A percentile compares a stretch with the other conserved stretches of the same genome.
Evolutionary conservation across 441 rosid species (phyloP).

Genomic region (Pelargonium cotyledonis): DNA sequence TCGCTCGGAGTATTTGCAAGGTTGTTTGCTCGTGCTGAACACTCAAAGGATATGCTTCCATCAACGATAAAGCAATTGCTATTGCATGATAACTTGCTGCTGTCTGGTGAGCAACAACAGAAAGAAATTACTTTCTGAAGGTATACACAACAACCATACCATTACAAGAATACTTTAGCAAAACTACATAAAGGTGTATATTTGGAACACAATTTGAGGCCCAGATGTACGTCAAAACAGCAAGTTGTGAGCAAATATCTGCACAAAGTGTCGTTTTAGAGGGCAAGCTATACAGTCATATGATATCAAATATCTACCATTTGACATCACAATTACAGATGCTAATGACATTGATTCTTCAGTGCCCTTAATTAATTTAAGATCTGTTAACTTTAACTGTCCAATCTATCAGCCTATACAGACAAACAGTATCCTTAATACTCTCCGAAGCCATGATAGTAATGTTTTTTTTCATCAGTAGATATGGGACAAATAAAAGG

Average conservation of each 20-base stretch:
- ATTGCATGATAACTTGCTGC: slow-evolving; percentile 88
- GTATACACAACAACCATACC: no score
- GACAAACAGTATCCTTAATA: not conserved
- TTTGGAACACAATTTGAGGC: no score
- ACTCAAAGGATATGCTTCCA: slow-evolving; percentile 71
- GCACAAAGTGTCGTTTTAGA: no score
- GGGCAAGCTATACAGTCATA: no score
- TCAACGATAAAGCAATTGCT: slow-evolving; percentile 74
- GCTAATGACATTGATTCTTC: not conserved
- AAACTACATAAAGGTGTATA: no score
- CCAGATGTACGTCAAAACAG: no score
- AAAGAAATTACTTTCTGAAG: not conserved
- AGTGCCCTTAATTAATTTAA: not conserved
- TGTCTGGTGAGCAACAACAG: slow-evolving; percentile 36
- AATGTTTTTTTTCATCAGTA: not conserved
- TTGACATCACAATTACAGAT: slow-evolving; percentile 10
- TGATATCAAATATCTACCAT: not conserved
- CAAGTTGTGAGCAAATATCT: no score
- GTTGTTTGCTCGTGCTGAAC: slow-evolving; percentile 85
- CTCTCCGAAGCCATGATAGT: no score
- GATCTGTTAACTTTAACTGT: no score
- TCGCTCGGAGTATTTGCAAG: slow-evolving; percentile 68
- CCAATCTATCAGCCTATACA: no score
- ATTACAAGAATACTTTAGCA: no score
- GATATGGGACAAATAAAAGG: not conserved